Conservation (phyloP, 495 filamentous ascomycete genomes). For the Neurospora sp. region DNA sequence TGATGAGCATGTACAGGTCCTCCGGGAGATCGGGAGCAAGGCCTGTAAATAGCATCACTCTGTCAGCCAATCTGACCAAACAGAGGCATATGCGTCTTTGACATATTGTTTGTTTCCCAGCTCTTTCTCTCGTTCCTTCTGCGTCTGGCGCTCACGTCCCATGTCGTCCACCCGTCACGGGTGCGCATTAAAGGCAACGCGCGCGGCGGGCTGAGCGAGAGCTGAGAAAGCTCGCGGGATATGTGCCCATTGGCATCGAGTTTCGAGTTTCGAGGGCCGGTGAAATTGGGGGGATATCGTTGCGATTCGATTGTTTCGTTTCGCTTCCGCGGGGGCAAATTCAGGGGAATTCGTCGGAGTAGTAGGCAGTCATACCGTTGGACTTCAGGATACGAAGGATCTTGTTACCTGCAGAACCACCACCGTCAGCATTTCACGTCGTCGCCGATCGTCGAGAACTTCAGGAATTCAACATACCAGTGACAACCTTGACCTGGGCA, state of each 20-base stretch:
- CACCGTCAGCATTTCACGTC: constrained; percentile 9
- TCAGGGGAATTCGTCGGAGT: constrained; percentile 3
- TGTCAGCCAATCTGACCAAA: constrained; percentile 89
- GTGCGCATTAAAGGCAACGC: not conserved
- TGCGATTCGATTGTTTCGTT: constrained; percentile 1
- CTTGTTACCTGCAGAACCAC: constrained; percentile 70
- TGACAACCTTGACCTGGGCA: constrained; percentile 92
- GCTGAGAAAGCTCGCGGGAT: not conserved
- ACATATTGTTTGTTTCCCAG: constrained; percentile 2
- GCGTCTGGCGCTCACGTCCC: constrained; percentile 3
- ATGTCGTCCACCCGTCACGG: not conserved
- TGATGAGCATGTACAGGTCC: constrained; percentile 96
- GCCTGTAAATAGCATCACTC: constrained; percentile 77
- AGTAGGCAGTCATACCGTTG: constrained; percentile 30
- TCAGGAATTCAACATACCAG: constrained; percentile 52
- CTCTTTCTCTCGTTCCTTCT: constrained; percentile 1
- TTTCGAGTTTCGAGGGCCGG: not conserved
- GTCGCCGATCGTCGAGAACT: constrained; percentile 2
- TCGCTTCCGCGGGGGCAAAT: constrained; percentile 1
- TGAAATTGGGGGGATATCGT: not conserved
- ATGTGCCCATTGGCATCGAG: not conserved
- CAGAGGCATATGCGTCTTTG: constrained; percentile 57
- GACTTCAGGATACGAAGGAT: constrained; percentile 97
- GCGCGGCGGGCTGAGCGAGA: not conserved
- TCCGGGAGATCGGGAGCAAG: constrained; percentile 95